These are phyloP conservation scores for Trichoderma gracile DNA, from an alignment of 2,329 filamentous ascomycete genomes.

Conservation along the genomic window DNA sequence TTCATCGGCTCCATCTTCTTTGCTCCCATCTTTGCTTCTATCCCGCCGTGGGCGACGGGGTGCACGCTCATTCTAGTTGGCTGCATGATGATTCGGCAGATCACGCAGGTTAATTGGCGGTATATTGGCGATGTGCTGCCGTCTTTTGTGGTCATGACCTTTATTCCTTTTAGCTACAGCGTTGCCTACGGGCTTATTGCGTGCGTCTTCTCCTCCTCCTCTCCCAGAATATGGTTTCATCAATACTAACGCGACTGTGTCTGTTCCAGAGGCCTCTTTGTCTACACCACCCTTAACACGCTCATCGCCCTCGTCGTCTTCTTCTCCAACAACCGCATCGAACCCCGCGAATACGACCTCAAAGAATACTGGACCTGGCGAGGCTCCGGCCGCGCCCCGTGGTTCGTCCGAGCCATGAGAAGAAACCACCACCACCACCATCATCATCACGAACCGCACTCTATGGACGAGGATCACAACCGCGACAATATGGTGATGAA, in stretches of 20 bases:
- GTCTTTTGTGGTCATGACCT: slow-evolving; percentile 71
- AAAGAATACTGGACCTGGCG: slow-evolving; percentile 60
- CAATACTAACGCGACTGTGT: too few relatives aligned
- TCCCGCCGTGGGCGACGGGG: slow-evolving; percentile 77
- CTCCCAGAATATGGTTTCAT: too few relatives aligned
- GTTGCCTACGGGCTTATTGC: slow-evolving; percentile 76
- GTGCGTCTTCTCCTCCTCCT: slow-evolving; percentile 41
- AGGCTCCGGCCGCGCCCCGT: slow-evolving; percentile 49
- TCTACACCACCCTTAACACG: slow-evolving; percentile 52
- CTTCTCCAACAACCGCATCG: slow-evolving; percentile 45
- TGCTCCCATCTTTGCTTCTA: slow-evolving; percentile 73
- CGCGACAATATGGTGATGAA: neutral
- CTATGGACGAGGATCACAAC: neutral
- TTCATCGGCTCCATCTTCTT: slow-evolving; percentile 75
- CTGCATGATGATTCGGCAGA: slow-evolving; percentile 75
- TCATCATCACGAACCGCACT: neutral
- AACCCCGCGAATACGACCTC: slow-evolving; percentile 54
- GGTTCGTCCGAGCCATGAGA: slow-evolving; percentile 47
- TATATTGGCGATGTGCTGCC: slow-evolving; percentile 75
- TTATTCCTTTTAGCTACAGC: slow-evolving; percentile 78
- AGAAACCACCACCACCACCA: slow-evolving; percentile 1
- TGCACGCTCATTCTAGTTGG: slow-evolving; percentile 72
- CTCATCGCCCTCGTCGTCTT: slow-evolving; percentile 49
- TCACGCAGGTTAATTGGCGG: slow-evolving; percentile 73
- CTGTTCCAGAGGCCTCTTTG: slow-evolving; percentile 51